Percentiles rank a stretch among this genome's conserved stretches.
Evolutionary conservation across 73 alveolate genomes (phyloP).

Genomic region (Durusdinium trenchii): DNA sequence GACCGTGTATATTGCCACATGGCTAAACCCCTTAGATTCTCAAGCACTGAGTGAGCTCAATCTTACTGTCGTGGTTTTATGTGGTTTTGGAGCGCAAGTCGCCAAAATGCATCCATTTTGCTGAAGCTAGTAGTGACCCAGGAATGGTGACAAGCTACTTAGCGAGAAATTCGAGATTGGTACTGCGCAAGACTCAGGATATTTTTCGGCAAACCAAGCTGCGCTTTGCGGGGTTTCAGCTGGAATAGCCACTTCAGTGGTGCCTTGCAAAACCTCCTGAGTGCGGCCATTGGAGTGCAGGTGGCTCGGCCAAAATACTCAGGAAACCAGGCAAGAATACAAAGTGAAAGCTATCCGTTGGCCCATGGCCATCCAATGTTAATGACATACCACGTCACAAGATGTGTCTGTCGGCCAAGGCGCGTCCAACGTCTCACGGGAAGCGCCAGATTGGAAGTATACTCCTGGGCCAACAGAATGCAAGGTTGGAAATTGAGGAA

Average conservation of each 20-base stretch:
- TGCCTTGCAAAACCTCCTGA: slow-evolving; percentile 24
- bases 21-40: slow-evolving; percentile 44
- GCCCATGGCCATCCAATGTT: background rate
- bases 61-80: background rate
- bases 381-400: background rate
- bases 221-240: background rate
- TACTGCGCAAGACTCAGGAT: background rate
- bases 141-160: background rate
- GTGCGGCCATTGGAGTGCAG: background rate
- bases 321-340: background rate
- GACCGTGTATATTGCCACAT: slow-evolving; percentile 53
- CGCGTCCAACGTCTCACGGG: background rate
- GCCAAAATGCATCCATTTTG: too few species aligned
- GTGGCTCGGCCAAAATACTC: background rate
- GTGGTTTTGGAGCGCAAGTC: too few species aligned
- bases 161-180: background rate
- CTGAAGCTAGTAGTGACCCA: too few species aligned
- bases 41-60: background rate
- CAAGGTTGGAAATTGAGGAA: too few species aligned
- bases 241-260: slow-evolving; percentile 16
- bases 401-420: background rate
- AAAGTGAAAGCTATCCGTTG: background rate
- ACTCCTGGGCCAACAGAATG: background rate
- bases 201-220: background rate
- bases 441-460: background rate